Percentiles rank a stretch among this genome's conserved stretches.
Evolutionary conservation across 192 early-diverging fungal genomes (phyloP).

Genomic region (Diversispora eburnea): DNA sequence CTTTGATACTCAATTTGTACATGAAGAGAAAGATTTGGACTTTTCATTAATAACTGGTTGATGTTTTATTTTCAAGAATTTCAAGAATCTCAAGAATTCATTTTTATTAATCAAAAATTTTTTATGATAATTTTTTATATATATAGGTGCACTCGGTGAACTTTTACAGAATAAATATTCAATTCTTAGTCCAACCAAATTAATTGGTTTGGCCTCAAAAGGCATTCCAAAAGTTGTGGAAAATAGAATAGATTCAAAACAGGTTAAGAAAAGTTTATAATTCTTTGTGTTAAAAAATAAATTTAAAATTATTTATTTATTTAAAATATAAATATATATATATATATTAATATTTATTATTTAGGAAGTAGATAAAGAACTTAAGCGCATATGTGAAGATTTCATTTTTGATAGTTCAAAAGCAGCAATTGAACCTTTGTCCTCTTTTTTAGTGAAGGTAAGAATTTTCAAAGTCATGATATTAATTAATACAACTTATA

Average conservation of each 20-base stretch:
- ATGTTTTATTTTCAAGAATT: slow-evolving; percentile 8
- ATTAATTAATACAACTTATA: neutral
- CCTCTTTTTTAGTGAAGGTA: slow-evolving; percentile 66
- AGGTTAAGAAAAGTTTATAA: slow-evolving; percentile 20
- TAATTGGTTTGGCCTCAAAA: slow-evolving; percentile 39
- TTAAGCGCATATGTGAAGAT: slow-evolving; percentile 72
- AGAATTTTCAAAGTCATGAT: no score
- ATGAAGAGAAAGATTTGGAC: slow-evolving; percentile 65
- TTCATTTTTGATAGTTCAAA: slow-evolving; percentile 71
- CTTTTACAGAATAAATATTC: slow-evolving; percentile 38
- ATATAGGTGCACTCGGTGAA: slow-evolving; percentile 27
- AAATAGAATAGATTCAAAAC: slow-evolving; percentile 35
- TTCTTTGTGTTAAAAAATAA: neutral
- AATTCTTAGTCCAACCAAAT: slow-evolving; percentile 37
- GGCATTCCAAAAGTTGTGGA: slow-evolving; percentile 50
- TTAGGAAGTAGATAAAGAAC: slow-evolving; percentile 61
- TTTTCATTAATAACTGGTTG: slow-evolving; percentile 59
- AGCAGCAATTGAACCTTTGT: slow-evolving; percentile 58
- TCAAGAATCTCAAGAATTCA: neutral
- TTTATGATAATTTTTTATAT: slow-evolving; percentile 16
- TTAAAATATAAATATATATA: no score
- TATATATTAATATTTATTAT: neutral
- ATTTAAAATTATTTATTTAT: neutral
- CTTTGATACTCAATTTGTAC: slow-evolving; percentile 74
- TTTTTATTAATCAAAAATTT: slow-evolving; percentile 29